These are phyloP conservation scores for Claviceps purpurea DNA, from an alignment of 2,329 filamentous ascomycete genomes.

Conservation along the genomic window DNA sequence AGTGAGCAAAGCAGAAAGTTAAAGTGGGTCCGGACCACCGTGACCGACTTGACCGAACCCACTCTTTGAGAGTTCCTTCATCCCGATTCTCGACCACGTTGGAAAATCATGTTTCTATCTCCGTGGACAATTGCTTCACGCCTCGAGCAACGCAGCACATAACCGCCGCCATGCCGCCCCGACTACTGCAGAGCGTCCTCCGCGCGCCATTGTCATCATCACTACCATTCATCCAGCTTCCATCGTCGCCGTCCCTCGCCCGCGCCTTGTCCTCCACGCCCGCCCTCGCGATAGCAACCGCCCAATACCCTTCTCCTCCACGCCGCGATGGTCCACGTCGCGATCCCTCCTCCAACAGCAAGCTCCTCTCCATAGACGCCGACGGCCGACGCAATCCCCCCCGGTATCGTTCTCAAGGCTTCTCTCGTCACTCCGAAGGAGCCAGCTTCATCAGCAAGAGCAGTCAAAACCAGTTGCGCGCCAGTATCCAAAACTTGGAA, in stretches of 20 bases:
- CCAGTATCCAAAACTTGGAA: constrained; percentile 17
- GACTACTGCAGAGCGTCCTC: constrained; percentile 18
- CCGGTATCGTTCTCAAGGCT: not conserved
- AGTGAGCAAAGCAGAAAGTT: not conserved
- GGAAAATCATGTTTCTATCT: too few species aligned
- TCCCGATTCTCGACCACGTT: too few species aligned
- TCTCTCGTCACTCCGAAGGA: constrained; percentile 12
- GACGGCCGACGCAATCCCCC: constrained; percentile 9
- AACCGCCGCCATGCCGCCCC: constrained; percentile 25
- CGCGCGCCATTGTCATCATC: constrained; percentile 8
- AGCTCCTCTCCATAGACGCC: constrained; percentile 11
- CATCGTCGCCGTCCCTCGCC: constrained; percentile 6
- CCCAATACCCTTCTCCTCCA: constrained; percentile 12
- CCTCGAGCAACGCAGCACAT: too few species aligned
- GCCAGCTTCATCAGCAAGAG: constrained; percentile 16
- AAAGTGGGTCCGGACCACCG: not conserved
- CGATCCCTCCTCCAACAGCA: constrained; percentile 11
- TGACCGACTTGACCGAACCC: not conserved
- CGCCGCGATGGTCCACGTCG: not conserved
- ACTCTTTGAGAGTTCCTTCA: not conserved
- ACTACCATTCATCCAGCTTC: not conserved
- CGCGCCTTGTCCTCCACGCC: constrained; percentile 19
- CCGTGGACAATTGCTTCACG: too few species aligned
- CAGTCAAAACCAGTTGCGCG: constrained; percentile 13
- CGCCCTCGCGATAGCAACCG: constrained; percentile 11